phyloP scores from a whole-genome alignment of 179 eudicot species.

The Amaranthus tricolor region DNA sequence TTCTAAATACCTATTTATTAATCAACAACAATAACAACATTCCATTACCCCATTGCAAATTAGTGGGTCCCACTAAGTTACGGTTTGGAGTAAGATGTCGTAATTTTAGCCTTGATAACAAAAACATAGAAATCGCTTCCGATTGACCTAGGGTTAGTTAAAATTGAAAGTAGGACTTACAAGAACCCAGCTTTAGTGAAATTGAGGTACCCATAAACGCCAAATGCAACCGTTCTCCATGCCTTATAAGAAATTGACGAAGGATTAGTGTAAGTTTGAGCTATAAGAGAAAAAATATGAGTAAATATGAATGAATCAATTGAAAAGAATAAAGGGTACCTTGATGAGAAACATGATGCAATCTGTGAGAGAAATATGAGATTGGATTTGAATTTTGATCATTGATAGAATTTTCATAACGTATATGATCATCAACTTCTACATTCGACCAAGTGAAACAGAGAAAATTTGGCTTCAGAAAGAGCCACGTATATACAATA shows the following conservation, averaged over 20 bases:
- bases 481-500: neutral
- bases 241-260: conserved; percentile 36
- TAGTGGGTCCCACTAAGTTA: too few species aligned
- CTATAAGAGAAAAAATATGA: neutral
- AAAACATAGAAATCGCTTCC: too few species aligned
- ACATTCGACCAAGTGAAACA: too few species aligned
- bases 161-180: conserved; percentile 33
- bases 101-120: too few species aligned
- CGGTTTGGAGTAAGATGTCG: too few species aligned
- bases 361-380: conserved; percentile 31
- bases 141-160: too few species aligned
- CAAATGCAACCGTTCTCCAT: conserved; percentile 81
- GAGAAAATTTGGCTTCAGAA: neutral
- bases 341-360: conserved; percentile 66
- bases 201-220: conserved; percentile 78
- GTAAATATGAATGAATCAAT: neutral
- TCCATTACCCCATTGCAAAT: too few species aligned
- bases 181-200: conserved; percentile 75
- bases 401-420: neutral
- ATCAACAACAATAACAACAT: too few species aligned
- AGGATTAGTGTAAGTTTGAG: neutral
- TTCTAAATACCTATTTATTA: too few species aligned
- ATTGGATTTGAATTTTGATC: conserved; percentile 22
- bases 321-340: conserved; percentile 26
- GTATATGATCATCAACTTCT: too few species aligned